A percentile compares a stretch with the other conserved stretches of the same genome.
Evolutionary conservation across 306 rosid species (phyloP).

Genomic region (Vigna angularis): DNA sequence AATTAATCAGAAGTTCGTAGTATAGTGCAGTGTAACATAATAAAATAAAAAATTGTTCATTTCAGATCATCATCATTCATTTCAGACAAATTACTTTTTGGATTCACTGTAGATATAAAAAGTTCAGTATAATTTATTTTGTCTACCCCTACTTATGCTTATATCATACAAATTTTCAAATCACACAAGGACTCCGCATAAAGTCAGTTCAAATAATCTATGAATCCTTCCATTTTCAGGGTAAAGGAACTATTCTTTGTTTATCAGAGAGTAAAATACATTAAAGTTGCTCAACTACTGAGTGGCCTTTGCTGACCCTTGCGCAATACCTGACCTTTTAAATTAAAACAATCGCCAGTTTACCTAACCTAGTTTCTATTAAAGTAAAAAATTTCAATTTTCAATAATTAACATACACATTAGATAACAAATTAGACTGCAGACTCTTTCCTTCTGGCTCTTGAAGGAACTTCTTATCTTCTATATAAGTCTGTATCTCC

Average conservation of each 20-base stretch:
- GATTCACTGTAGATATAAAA: too few relatives aligned
- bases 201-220: neutral
- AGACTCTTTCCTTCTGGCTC: slow-evolving; percentile 52
- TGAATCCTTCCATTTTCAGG: neutral
- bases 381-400: neutral
- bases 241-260: neutral
- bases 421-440: slow-evolving; percentile 63
- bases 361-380: neutral
- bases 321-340: neutral
- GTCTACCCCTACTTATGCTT: neutral
- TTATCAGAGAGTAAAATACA: neutral
- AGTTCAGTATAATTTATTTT: too few relatives aligned
- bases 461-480: slow-evolving; percentile 59
- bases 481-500: slow-evolving; percentile 68
- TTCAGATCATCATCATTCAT: too few relatives aligned
- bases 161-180: neutral
- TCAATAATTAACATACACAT: neutral
- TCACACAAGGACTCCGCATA: neutral
- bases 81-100: too few relatives aligned
- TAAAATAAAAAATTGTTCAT: too few relatives aligned
- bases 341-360: neutral
- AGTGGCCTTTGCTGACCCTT: neutral
- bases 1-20: too few relatives aligned
- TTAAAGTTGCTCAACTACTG: neutral
- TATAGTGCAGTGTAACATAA: too few relatives aligned